phyloP scores from a whole-genome alignment of 1,284 basidiomycete species.

The Leccinum pseudoinsigne region DNA sequence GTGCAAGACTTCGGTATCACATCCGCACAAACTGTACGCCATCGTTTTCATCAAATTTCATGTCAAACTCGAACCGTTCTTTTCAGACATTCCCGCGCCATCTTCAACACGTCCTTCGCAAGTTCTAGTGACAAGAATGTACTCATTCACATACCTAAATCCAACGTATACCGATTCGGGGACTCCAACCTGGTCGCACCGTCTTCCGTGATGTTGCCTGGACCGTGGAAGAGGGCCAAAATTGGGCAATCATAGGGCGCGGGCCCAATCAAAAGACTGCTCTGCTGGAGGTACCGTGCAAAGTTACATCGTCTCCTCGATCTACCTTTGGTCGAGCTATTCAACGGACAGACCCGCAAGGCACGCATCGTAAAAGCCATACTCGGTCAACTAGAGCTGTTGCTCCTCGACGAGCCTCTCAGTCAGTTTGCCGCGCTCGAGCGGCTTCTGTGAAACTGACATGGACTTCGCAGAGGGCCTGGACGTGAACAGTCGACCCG shows the following conservation, averaged over 20 bases:
- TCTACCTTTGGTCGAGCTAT: slow-evolving; percentile 79
- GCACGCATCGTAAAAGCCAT: slow-evolving; percentile 85
- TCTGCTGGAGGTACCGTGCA: slow-evolving; percentile 52
- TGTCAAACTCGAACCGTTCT: too few species aligned
- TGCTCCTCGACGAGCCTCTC: slow-evolving; percentile 86
- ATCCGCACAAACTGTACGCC: slow-evolving; percentile 2
- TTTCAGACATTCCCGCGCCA: neutral
- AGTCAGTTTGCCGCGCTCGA: slow-evolving; percentile 43
- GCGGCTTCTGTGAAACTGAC: slow-evolving; percentile 3
- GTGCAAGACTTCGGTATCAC: neutral
- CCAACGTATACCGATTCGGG: slow-evolving; percentile 54
- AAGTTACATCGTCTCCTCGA: slow-evolving; percentile 55
- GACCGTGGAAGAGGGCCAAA: slow-evolving; percentile 60
- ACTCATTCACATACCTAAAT: slow-evolving; percentile 43
- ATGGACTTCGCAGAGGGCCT: slow-evolving; percentile 60
- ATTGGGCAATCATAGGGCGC: slow-evolving; percentile 71
- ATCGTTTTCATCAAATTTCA: neutral
- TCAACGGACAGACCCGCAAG: slow-evolving; percentile 90
- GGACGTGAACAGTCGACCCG: slow-evolving; percentile 58
- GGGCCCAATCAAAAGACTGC: slow-evolving; percentile 52
- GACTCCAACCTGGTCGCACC: slow-evolving; percentile 41
- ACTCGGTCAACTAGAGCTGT: slow-evolving; percentile 64
- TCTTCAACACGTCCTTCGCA: slow-evolving; percentile 10
- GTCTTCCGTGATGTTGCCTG: slow-evolving; percentile 57
- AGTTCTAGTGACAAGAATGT: neutral